A percentile compares a stretch with the other conserved stretches of the same genome.
Evolutionary conservation across 2,329 filamentous ascomycete species (phyloP).

Genomic region (Anisogramma anomala): DNA sequence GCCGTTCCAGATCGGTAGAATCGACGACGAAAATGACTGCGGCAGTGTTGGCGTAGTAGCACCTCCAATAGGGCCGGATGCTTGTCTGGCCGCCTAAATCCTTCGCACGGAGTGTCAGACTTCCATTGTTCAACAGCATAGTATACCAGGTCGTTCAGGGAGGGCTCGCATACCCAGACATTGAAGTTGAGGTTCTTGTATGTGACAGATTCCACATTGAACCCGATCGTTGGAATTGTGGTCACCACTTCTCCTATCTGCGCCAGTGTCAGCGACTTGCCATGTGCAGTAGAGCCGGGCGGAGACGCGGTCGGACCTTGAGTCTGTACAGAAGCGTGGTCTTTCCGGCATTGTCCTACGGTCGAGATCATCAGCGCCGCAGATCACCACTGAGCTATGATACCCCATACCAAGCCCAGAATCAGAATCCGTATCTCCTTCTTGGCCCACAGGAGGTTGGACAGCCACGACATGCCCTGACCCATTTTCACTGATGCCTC

Average conservation of each 20-base stretch:
- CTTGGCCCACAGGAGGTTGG: conserved; percentile 71
- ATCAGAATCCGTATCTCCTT: conserved; percentile 98
- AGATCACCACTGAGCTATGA: conserved; percentile 8
- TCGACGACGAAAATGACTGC: conserved; percentile 98
- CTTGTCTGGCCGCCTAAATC: conserved; percentile 97
- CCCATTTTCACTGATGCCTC: conserved; percentile 40
- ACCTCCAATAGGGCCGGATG: conserved; percentile 97
- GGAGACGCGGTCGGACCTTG: conserved; percentile 49
- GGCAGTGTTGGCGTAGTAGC: conserved; percentile 97
- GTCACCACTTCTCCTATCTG: conserved; percentile 98
- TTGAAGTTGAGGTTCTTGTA: conserved; percentile 99
- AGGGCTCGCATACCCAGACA: conserved; percentile 63
- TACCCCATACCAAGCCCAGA: conserved; percentile 61
- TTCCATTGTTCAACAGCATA: conserved; percentile 7
- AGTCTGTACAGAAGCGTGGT: conserved; percentile 92
- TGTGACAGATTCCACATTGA: conserved; percentile 97
- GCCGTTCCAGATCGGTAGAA: conserved; percentile 89
- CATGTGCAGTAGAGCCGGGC: neutral
- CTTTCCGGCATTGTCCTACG: conserved; percentile 93
- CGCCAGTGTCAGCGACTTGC: conserved; percentile 10
- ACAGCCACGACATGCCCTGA: conserved; percentile 56
- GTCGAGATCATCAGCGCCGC: conserved; percentile 11
- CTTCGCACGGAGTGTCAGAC: conserved; percentile 27
- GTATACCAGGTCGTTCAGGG: neutral
- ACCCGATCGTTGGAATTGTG: conserved; percentile 97